phyloP scores from a whole-genome alignment of 78 protist genomes.

The Dictyostelium firmibasis region DNA sequence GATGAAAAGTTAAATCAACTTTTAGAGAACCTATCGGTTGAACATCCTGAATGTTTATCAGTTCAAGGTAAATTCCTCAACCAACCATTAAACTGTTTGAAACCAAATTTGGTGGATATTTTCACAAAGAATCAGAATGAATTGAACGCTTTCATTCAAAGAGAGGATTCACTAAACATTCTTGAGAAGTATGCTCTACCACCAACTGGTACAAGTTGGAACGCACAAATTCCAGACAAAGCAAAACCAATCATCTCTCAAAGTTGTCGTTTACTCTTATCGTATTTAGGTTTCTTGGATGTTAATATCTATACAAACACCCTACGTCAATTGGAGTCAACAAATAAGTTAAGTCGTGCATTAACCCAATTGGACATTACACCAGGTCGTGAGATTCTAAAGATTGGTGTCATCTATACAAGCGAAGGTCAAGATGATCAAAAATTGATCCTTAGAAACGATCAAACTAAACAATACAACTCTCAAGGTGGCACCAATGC shows the following conservation, averaged over 20 bases:
- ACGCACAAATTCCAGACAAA: not conserved
- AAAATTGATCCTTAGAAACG: constrained; percentile 84
- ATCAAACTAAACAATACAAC: not conserved
- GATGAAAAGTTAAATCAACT: constrained; percentile 47
- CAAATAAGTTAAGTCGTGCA: constrained; percentile 30
- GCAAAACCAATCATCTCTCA: constrained; percentile 8
- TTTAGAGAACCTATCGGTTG: not conserved
- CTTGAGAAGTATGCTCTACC: not conserved
- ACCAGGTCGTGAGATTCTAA: constrained; percentile 88
- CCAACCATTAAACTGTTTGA: constrained; percentile 13
- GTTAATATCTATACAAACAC: not conserved
- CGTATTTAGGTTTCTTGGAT: constrained; percentile 38
- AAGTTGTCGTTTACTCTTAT: constrained; percentile 52
- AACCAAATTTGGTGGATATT: not conserved
- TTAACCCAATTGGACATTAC: constrained; percentile 55
- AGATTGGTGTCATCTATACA: constrained; percentile 94
- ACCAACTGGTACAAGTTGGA: constrained; percentile 18
- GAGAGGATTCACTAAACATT: not conserved
- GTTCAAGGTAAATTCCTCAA: not conserved
- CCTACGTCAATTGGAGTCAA: constrained; percentile 23
- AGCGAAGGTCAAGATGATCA: constrained; percentile 94
- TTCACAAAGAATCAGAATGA: constrained; percentile 27
- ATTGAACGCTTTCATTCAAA: constrained; percentile 2
- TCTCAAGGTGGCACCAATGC: not conserved
- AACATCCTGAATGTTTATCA: constrained; percentile 46